Conservation (phyloP, 345 rosid species). For the Boechera retrofracta region DNA sequence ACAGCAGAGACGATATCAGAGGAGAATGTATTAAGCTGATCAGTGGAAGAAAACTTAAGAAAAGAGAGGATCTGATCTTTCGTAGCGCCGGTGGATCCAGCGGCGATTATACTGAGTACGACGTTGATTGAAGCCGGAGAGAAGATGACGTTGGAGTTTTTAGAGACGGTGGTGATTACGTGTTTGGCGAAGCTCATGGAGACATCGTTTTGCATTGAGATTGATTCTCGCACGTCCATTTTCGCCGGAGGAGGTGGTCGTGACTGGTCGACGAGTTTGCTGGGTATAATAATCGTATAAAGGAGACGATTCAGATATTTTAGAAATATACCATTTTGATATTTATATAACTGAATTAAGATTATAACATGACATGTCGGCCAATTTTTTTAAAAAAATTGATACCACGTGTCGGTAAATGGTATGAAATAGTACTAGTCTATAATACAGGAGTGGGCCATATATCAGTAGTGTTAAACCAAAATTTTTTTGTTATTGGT, state of each 20-base stretch:
- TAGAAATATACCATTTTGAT: not conserved
- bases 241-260: conserved; percentile 34
- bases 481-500: no score
- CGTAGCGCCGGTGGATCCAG: conserved; percentile 70
- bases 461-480: no score
- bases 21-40: conserved; percentile 60
- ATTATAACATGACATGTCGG: conserved; percentile 17
- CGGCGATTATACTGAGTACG: conserved; percentile 68
- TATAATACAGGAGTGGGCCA: no score
- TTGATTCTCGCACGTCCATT: conserved; percentile 69
- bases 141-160: conserved; percentile 64
- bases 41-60: conserved; percentile 62
- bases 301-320: conserved; percentile 23
- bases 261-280: conserved; percentile 35
- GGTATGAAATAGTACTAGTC: no score
- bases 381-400: not conserved
- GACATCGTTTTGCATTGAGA: conserved; percentile 64
- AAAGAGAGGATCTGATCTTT: conserved; percentile 79
- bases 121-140: conserved; percentile 82
- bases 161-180: conserved; percentile 54
- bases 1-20: conserved; percentile 66
- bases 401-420: not conserved
- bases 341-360: not conserved
- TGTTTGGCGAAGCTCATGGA: conserved; percentile 56
- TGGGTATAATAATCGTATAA: not conserved